Evolutionary conservation across 805 yeast species (phyloP), one percentile per base, ranked within the genome.

Genomic region (Cyberlindnera mrakii): DNA sequence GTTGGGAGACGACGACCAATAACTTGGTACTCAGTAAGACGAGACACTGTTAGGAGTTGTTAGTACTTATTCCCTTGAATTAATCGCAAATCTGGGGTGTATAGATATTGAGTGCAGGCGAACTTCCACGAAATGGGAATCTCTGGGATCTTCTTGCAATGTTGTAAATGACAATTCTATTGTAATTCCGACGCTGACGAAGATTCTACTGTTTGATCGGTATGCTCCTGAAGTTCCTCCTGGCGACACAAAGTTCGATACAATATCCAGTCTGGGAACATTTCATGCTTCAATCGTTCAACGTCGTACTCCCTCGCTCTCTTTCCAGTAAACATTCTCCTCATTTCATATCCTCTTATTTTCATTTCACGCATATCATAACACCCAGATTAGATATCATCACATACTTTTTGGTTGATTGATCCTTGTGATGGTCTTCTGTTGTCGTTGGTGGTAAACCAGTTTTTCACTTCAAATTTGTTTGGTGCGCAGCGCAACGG

Each of bases 1-100:
- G 96, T 89, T 64, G 99, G 99, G 75, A 93, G 87, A 80, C 93
- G 95, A 78, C 99, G 96, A 78, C 99, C 99, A 76, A 93, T 93
- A 73, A 93, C 97, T 83, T 93, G 96, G 81, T 90, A 91, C 84
- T 91, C 98, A 82, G 83, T 85, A 75, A 90, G 85, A 82, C 93
- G 89, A 78, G 96, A 85, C 96, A 89, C 83, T 78, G 51, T 42
- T 46, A 15, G 32, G 37, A 47, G 33, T 37, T 39, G 47, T 47
- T 43, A 42, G 41, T 41, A 37, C 23, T 13, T 8, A 15, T n/a
- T 3, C 8, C 7, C 15, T 14, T 6, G 16, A 30, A 14, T 13
- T 25, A n/a, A 5, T 20, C 8, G 14, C 18, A 20, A 18, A 23
- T 8, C 14, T 35, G 18, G 9, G 15, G 5, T 16, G 2, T 15